These are phyloP conservation scores for Colletotrichum liaoningense DNA, from an alignment of 2,329 filamentous ascomycete species.

Conservation along the genomic window DNA sequence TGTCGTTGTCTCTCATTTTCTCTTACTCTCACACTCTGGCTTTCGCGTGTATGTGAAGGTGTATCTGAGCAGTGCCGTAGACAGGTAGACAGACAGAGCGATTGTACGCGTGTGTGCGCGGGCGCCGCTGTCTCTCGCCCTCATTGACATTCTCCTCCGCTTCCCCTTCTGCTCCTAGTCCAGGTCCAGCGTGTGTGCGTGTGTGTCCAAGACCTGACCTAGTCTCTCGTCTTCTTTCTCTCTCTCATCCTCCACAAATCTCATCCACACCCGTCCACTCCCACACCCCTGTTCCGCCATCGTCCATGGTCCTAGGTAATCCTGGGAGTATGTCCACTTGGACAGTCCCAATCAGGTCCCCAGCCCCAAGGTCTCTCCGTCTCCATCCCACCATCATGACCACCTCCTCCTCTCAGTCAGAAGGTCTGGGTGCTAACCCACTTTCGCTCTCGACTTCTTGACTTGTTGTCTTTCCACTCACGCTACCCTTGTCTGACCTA, in stretches of 20 bases:
- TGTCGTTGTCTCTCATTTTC: conserved; percentile 1
- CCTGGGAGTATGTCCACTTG: conserved; percentile 11
- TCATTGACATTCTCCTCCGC: background rate
- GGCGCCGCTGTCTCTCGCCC: too few species aligned
- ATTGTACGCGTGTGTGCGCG: too few species aligned
- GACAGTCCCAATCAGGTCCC: conserved; percentile 22
- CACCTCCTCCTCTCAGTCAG: background rate
- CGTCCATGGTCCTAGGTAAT: conserved; percentile 13
- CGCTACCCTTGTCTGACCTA: conserved; percentile 6
- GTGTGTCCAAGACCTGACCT: too few species aligned
- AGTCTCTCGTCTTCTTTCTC: conserved; percentile 10
- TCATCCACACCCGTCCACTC: conserved; percentile 9
- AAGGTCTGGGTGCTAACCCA: conserved; percentile 1
- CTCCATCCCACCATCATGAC: background rate
- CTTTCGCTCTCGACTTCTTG: conserved; percentile 1
- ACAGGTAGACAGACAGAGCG: too few species aligned
- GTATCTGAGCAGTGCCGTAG: too few species aligned
- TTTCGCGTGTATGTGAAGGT: too few species aligned
- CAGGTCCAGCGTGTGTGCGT: too few species aligned
- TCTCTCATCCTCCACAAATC: conserved; percentile 15
- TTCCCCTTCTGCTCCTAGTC: conserved; percentile 1
- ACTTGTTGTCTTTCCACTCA: conserved; percentile 1
- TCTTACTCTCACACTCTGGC: background rate
- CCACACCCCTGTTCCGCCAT: conserved; percentile 5
- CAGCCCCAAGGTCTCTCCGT: conserved; percentile 3